Base-by-base conservation (phyloP, 805 yeast genomes). In the Candida coleopterorum region DNA sequence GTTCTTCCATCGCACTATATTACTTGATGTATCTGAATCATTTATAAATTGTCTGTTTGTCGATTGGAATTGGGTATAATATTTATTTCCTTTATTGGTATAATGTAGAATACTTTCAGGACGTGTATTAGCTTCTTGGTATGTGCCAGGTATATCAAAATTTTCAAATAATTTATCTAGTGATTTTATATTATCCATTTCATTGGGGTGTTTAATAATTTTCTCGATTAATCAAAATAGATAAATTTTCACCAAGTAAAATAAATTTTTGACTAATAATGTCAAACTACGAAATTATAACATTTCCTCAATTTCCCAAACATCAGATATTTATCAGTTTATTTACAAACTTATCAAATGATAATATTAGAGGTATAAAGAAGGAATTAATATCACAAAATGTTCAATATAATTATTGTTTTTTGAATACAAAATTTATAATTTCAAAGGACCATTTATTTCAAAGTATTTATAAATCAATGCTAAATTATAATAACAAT, bases 381-480 rank as follows among this genome's bases (percentile, higher is more conserved):
- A 37, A 47, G 9, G 57, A 65, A 37, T 64, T 74, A 26, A 58
- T 72, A 18, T 56, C 59, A 8, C 76, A 73, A 2, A 67, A 79
- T 48, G 41, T 49, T 4, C 60, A 60, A 10, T 74, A 74, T 50
- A 76, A 84, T 44, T 81, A 61, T 56, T 82, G 87, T 6, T 77
- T 85, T 50, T 66, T 85, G 34, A 78, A 80, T 52, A 76, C 86
- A 2, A 56, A 60, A 9, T 69, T 75, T 16, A 54, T 86, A 2
- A 56, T 78, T 2, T 77, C 86, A 0, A 35, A 64, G 11, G 86
- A 82, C 43, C 93, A 83, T 45, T 46, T 86, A 9, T 61, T 67
- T 36, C 65, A 79, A 32, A 79, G 85, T 1, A 55, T 80, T 1
- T 77, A 81, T 52, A 72, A 80, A 44, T 74, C 85, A 2, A 47